Base-by-base conservation (phyloP, 2,329 filamentous ascomycete species). In the Sphaerulina vaccinii region DNA sequence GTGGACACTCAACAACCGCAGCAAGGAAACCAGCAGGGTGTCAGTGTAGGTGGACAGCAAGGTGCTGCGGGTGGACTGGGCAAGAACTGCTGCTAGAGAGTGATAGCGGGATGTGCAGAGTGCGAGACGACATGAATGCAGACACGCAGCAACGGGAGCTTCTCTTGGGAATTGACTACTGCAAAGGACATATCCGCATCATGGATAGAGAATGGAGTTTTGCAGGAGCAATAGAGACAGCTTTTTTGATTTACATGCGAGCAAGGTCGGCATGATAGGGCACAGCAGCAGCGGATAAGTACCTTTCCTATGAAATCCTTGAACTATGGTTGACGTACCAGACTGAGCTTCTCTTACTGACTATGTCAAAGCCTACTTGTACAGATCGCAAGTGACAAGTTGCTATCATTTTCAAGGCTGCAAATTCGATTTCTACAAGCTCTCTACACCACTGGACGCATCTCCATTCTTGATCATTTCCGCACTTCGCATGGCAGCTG, bases 1-100 rank as follows among this genome's bases (percentile, higher is more conserved):
- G 93, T 96, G 74, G 92, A 97, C 72, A 95, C 86, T 59, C 67
- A 68, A 47, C 61, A 65, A 51, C 65, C 86, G 86, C 65, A 85
- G 95, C 73, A 92, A 95, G 43, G 40, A 74, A 91, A 95, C 72
- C 92, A 84, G 61, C 64, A 48, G 52, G 60, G 60, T 13, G 68
- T 70, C 22, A 58, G 63, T 33, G 68, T 70, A 10, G 65, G 62
- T 21, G 60, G 56, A 7, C 58, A 58, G n/a, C 56, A 54, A 5
- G 63, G 61, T 19, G 54, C 54, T 23, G 64, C 53, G 6, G 65
- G 65, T 10, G 66, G 64, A 8, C 51, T 68, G 48, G 65, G 67
- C 19, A 70, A 70, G 66, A 70, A 70, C 54, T 95, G 90, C 78
- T 95, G 89, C 70, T 95, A 84, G 18, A 41, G 10, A 22, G 23